Conservation (phyloP, 495 filamentous ascomycete species). For the Penicillium lividum region DNA sequence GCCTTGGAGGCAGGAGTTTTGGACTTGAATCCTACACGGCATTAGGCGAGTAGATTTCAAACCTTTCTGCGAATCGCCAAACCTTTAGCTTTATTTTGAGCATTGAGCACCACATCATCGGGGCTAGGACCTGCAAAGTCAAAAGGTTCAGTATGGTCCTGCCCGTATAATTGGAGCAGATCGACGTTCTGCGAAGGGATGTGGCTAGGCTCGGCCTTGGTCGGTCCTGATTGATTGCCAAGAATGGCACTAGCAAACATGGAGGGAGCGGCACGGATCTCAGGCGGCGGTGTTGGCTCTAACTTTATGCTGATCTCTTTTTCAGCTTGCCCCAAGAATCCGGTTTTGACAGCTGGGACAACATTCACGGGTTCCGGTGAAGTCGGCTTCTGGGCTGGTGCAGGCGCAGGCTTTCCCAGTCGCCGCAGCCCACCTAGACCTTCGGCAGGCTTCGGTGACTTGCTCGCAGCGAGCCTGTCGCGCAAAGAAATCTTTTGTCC, state of each 20-base stretch:
- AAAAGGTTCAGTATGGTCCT: constrained; percentile 52
- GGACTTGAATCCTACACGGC: constrained; percentile 48
- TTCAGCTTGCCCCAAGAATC: constrained; percentile 6
- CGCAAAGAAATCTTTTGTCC: constrained; percentile 33
- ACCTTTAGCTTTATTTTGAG: constrained; percentile 83
- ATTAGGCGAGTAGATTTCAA: constrained; percentile 41
- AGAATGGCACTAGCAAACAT: constrained; percentile 71
- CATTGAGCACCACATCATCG: constrained; percentile 84
- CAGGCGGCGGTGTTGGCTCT: constrained; percentile 19
- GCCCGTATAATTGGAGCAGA: constrained; percentile 53
- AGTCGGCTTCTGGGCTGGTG: constrained; percentile 21
- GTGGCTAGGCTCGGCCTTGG: constrained; percentile 41
- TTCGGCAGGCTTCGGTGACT: constrained; percentile 33
- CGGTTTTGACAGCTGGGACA: background rate
- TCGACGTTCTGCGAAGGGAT: constrained; percentile 43
- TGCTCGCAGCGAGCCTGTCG: constrained; percentile 41
- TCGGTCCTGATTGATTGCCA: constrained; percentile 38
- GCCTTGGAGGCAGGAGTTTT: constrained; percentile 46
- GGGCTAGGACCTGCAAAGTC: constrained; percentile 90
- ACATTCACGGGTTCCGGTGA: constrained; percentile 11
- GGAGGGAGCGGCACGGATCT: constrained; percentile 56
- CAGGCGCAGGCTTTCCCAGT: constrained; percentile 25
- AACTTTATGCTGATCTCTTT: constrained; percentile 10
- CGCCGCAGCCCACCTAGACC: constrained; percentile 23
- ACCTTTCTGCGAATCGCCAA: constrained; percentile 56